Evolutionary conservation across 2,329 filamentous ascomycete genomes (phyloP), one percentile per base, ranked within the genome.

Genomic region (Fusarium fujikuroi): DNA sequence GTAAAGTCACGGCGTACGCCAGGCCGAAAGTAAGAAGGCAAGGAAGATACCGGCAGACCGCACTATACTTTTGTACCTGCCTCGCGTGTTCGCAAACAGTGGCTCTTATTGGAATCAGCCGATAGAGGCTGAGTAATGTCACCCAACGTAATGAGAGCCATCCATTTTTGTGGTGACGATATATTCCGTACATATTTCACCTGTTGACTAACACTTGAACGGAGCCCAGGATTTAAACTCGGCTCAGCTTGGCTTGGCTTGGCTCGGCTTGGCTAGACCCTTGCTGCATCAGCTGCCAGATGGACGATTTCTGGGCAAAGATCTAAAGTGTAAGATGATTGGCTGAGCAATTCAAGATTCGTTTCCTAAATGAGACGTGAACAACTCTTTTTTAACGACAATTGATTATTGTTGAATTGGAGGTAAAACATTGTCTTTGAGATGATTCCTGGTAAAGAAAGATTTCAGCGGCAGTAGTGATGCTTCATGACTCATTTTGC

Each of bases 341-440:
- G 71, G 71, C 18, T 30, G 15, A 18, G n/a, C n/a, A 40, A 46
- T 60, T 66, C 39, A 42, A 66, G 57, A 42, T 43, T 68, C 34
- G n/a, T 46, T 71, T 56, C 71, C 58, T 42, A 63, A 60, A 62
- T n/a, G 32, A 63, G 60, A 60, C 37, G 23, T 37, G 19, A 32
- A 44, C 37, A 73, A 72, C 59, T 72, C 71, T 74, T 72, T 72
- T 74, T 69, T 30, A 56, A 74, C 67, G 52, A 72, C 67, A 54
- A 60, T 34, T 64, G 36, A 59, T 14, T 25, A 18, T 19, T n/a
- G 18, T 23, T 32, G 12, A 34, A 42, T 14, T 12, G 28, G 16
- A 39, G 21, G 21, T 39, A 44, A 49, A 16, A 12, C 9, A 14
- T 40, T 23, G 23, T 19, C 18, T 43, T 28, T 18, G 9, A n/a